Base-by-base conservation (phyloP, 805 yeast species). In the Huiozyma naganishii region DNA sequence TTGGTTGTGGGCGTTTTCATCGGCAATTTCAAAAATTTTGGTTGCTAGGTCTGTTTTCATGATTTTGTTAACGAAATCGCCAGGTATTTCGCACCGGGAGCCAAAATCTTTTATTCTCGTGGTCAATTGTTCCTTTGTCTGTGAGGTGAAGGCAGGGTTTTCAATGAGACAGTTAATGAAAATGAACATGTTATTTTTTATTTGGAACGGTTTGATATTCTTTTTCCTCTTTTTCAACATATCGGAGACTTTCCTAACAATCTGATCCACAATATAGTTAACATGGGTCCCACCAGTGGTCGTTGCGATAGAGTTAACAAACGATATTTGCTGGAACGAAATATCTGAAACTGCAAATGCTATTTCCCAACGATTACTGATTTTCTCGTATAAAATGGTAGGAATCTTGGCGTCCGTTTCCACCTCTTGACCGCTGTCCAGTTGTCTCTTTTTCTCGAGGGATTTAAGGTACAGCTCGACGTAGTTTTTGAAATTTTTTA, bases 211-310 rank as follows among this genome's bases (percentile, higher is more conserved):
- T 54, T 83, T 85, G 47, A 92, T 77, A 64, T 78, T 79, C 11
- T 87, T 79, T 11, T 87, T 79, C 47, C 77, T 78, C 55, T 76
- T 80, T 60, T 80, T 85, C 50, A 89, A 68, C 7, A 71, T 68
- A 10, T 84, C 96, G 44, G 79, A 67, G 44, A 89, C 75, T 61
- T 85, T 88, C 48, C 72, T 76, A 27, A 86, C 81, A 44, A 92
- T 74, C 66, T 89, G 86, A 61, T 90, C 96, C 5, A 94, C 71
- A 29, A 89, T 73, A 59, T 81, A 78, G 52, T 82, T 88, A 32
- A 88, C 94, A 62, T 92, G 98, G 0, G 98, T 84, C 53, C 98
- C 98, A 47, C 98, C 98, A 1, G 90, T 69, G 0, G 97, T 90
- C 0, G 98, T 92, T 0, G 98, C 98, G 60, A 92, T 92, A 6